Conservation (phyloP, 257 asterid species). For the Penstemon davidsonii region DNA sequence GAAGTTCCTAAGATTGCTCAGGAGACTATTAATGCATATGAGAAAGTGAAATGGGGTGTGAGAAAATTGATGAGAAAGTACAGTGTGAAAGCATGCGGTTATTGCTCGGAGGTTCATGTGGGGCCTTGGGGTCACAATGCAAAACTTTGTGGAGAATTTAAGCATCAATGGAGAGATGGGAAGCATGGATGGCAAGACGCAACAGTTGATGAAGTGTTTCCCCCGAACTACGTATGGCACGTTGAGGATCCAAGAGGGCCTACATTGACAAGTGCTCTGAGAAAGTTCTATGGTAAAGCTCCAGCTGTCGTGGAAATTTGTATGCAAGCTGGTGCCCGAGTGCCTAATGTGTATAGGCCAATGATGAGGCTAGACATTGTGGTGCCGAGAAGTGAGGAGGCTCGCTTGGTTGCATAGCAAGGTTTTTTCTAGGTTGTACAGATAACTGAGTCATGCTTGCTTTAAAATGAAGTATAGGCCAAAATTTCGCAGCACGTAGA, state of each 20-base stretch:
- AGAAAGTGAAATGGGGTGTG: slow-evolving; percentile 74
- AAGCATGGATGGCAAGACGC: slow-evolving; percentile 99
- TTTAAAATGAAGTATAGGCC: not conserved
- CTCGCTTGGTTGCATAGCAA: slow-evolving; percentile 60
- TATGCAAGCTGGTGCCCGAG: slow-evolving; percentile 82
- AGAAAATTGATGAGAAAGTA: slow-evolving; percentile 71
- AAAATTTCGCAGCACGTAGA: not conserved
- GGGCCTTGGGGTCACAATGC: slow-evolving; percentile 98
- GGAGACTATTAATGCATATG: slow-evolving; percentile 62
- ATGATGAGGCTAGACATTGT: slow-evolving; percentile 94
- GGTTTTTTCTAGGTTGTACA: slow-evolving; percentile 9
- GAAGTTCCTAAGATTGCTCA: slow-evolving; percentile 61
- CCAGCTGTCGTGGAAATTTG: slow-evolving; percentile 89
- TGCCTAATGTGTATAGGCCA: slow-evolving; percentile 67
- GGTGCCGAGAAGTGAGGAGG: slow-evolving; percentile 70
- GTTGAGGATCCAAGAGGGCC: slow-evolving; percentile 71
- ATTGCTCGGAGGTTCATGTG: slow-evolving; percentile 92
- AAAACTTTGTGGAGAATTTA: slow-evolving; percentile 88
- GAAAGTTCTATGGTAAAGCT: slow-evolving; percentile 81
- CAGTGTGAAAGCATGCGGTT: slow-evolving; percentile 92
- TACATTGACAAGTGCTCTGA: slow-evolving; percentile 52
- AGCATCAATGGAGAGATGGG: slow-evolving; percentile 98
- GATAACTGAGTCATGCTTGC: not conserved
- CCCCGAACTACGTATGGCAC: slow-evolving; percentile 87
- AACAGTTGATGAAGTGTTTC: slow-evolving; percentile 80